Evolutionary conservation across 352 stramenopile genomes (phyloP).

Genomic region (Achlya hypogyna): DNA sequence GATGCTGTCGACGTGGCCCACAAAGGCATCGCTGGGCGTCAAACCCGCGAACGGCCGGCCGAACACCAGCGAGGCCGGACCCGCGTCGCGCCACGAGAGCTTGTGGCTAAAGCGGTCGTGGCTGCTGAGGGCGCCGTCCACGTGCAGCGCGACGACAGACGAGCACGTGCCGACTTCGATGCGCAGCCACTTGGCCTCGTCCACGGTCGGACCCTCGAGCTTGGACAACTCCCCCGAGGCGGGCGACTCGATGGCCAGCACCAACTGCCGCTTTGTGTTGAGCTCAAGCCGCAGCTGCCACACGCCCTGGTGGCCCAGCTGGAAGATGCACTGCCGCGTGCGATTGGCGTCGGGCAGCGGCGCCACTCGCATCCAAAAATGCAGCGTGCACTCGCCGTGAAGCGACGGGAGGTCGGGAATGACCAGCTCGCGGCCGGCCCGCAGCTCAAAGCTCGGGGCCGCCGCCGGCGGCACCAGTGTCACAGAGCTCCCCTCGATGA

Average conservation of each 20-base stretch:
- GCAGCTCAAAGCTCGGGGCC: background rate
- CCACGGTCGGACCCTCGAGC: slow-evolving; percentile 22
- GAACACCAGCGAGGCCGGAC: background rate
- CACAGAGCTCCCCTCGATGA: background rate
- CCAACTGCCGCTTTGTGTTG: background rate
- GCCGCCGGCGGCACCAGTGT: background rate
- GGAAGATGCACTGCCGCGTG: background rate
- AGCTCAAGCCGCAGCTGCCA: background rate
- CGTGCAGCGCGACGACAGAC: slow-evolving; percentile 4
- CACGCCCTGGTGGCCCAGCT: background rate
- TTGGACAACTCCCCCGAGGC: background rate
- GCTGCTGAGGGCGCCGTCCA: background rate
- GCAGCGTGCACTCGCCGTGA: slow-evolving; percentile 5
- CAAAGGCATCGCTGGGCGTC: background rate
- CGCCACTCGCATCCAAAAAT: slow-evolving; percentile 13
- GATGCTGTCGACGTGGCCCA: slow-evolving; percentile 42
- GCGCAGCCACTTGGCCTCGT: slow-evolving; percentile 27
- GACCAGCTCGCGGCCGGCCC: background rate
- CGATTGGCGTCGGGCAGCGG: background rate
- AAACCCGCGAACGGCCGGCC: background rate
- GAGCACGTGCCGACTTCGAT: slow-evolving; percentile 3
- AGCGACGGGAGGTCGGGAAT: slow-evolving; percentile 7
- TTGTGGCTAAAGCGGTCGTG: slow-evolving; percentile 2
- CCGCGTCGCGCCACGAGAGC: background rate
- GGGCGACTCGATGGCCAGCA: background rate